A percentile compares a stretch with the other conserved stretches of the same genome.
phyloP scores from a whole-genome alignment of 495 filamentous ascomycete species.

The Hypoxylon fragiforme region DNA sequence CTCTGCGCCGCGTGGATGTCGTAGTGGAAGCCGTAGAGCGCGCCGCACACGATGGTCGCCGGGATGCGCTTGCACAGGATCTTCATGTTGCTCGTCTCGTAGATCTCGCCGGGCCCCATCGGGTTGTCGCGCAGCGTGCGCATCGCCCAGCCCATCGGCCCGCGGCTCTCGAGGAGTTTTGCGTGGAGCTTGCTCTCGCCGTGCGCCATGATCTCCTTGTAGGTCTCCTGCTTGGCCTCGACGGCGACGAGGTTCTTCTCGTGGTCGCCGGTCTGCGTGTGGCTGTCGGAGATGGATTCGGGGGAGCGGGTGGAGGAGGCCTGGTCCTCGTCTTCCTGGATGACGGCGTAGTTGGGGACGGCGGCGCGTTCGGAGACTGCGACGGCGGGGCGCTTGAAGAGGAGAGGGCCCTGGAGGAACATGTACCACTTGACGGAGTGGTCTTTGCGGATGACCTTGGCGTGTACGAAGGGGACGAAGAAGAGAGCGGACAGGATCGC shows the following conservation, averaged over 20 bases:
- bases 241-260: constrained; percentile 51
- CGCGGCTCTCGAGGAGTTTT: constrained; percentile 57
- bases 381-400: constrained; percentile 52
- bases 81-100: constrained; percentile 68
- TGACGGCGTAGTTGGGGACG: constrained; percentile 42
- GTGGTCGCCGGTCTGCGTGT: constrained; percentile 9
- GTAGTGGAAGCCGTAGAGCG: constrained; percentile 70
- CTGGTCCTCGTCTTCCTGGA: constrained; percentile 32
- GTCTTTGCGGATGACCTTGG: constrained; percentile 60
- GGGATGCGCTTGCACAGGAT: constrained; percentile 61
- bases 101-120: constrained; percentile 66
- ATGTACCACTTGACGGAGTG: constrained; percentile 56
- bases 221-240: constrained; percentile 52
- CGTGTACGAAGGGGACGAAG: constrained; percentile 61
- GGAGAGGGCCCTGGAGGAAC: constrained; percentile 56
- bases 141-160: constrained; percentile 73
- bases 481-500: constrained; percentile 57
- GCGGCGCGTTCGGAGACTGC: constrained; percentile 46
- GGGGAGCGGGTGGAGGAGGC: constrained; percentile 19
- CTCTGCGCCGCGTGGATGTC: constrained; percentile 72
- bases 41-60: constrained; percentile 56
- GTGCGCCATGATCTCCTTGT: constrained; percentile 59
- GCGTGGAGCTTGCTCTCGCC: constrained; percentile 54
- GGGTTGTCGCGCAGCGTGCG: constrained; percentile 69
- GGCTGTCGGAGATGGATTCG: constrained; percentile 23